Evolutionary conservation across 2,329 filamentous ascomycete species (phyloP).

Genomic region (Botrytis medusae): DNA sequence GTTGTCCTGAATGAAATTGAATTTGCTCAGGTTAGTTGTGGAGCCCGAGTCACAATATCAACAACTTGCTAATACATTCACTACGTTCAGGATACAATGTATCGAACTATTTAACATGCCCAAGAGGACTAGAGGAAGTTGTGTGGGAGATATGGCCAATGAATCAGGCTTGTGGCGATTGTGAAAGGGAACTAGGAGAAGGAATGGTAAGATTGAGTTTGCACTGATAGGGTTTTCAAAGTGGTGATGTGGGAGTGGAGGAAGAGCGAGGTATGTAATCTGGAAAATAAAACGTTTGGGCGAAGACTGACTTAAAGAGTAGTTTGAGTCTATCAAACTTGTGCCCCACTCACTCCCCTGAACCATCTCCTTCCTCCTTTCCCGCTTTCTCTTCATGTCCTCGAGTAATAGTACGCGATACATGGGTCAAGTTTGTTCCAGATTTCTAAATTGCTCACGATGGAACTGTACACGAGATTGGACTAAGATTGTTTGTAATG

Average conservation of each 20-base stretch:
- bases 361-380: neutral
- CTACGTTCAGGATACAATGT: neutral
- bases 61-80: rapidly evolving
- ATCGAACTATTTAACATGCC: neutral
- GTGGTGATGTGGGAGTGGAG: neutral
- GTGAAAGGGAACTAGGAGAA: neutral
- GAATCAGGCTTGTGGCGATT: neutral
- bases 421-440: neutral
- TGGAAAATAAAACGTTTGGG: neutral
- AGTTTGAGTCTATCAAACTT: neutral
- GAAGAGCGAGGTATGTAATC: neutral
- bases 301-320: neutral
- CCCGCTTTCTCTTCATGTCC: neutral
- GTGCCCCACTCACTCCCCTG: neutral
- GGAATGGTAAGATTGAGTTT: neutral
- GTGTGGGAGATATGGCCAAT: neutral
- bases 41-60: rapidly evolving
- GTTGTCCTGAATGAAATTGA: neutral
- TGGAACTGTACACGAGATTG: neutral
- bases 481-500: neutral
- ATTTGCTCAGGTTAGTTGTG: neutral
- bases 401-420: neutral
- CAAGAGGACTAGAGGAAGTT: neutral
- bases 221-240: neutral
- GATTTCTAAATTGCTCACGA: neutral